Percentiles rank a stretch among this genome's conserved stretches.
These are phyloP conservation scores for Claviceps purpurea DNA, from an alignment of 2,329 filamentous ascomycete species.

Conservation along the genomic window DNA sequence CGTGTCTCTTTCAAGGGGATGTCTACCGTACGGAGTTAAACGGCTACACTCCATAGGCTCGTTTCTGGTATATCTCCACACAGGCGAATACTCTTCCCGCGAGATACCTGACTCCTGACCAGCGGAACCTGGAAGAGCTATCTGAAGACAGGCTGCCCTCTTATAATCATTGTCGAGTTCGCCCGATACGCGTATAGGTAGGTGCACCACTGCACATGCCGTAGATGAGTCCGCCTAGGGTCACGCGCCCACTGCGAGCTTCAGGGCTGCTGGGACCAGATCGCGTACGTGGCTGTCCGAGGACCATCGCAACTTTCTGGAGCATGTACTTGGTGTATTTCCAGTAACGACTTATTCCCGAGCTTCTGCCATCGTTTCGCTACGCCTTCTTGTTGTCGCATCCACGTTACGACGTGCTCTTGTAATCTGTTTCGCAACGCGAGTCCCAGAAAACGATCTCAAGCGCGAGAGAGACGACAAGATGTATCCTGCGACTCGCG, in stretches of 20 bases:
- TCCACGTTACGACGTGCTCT: background rate
- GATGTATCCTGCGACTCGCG: slow-evolving; percentile 29
- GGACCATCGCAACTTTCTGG: slow-evolving; percentile 54
- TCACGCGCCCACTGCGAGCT: slow-evolving; percentile 72
- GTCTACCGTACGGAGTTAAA: too few relatives aligned
- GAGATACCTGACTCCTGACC: slow-evolving; percentile 30
- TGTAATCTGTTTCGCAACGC: slow-evolving; percentile 28
- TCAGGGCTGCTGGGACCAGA: slow-evolving; percentile 59
- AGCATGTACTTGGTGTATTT: slow-evolving; percentile 77
- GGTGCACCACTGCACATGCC: slow-evolving; percentile 42
- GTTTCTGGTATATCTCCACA: slow-evolving; percentile 29
- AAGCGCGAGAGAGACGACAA: slow-evolving; percentile 49
- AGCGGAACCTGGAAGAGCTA: slow-evolving; percentile 54
- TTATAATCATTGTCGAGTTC: slow-evolving; percentile 79
- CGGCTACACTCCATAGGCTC: slow-evolving; percentile 16
- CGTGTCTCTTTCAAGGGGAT: too few relatives aligned
- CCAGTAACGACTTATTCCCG: slow-evolving; percentile 34
- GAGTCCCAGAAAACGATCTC: slow-evolving; percentile 53
- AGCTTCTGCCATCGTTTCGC: background rate
- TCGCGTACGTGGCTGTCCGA: slow-evolving; percentile 73
- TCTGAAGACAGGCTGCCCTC: slow-evolving; percentile 62
- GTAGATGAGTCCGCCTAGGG: slow-evolving; percentile 55
- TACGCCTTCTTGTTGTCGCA: background rate
- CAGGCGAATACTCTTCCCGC: slow-evolving; percentile 54
- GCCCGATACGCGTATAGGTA: slow-evolving; percentile 67